Evolutionary conservation across 176 grass and related monocot genomes (phyloP), one percentile per base, ranked within the genome.

Genomic region (Avena sativa): DNA sequence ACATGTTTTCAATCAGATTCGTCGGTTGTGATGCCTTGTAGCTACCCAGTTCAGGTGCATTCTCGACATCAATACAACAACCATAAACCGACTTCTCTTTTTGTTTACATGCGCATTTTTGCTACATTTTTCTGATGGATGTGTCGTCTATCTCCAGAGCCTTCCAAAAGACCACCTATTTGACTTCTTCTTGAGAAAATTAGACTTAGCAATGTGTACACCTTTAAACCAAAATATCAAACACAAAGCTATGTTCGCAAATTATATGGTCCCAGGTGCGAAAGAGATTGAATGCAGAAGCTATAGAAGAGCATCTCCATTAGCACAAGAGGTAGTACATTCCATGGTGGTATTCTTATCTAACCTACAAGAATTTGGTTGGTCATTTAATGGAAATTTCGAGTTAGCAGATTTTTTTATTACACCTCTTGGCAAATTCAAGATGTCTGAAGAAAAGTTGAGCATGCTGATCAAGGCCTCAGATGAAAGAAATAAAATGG

Each of bases 361-460:
- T 59, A 21, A 59, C 19, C 57, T 59, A 21, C 57, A 59, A 59
- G 20, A 21, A 59, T 59, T 21, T 59, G 57, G 57, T 59, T 59
- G 57, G 57, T 59, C 57, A 3, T 9, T 59, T 2, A 59, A 59
- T 59, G 57, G 57, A 19, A 56, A 19, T 56, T 19, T 56, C 12
- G 53, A 59, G 57, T 59, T 59, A n/a, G 57, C 20, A 16, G 57
- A 59, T 59, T 59, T 59, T 21, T 59, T 59, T 59, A 21, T n/a
- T 59, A 9, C 57, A 2, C 57, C 57, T 59, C 19, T 59, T 59
- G 57, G 57, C 7, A 59, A 59, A 59, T 59, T 59, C 20, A 59
- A 59, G 57, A 59, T 59, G 57, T 59, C 57, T n/a, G 57, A 59
- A 59, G 57, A 59, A 59, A 59, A 59, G 57, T 21, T 59, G 57